These are phyloP conservation scores for Tremella yokohamensis DNA, from an alignment of 768 basidiomycete species.

Conservation along the genomic window DNA sequence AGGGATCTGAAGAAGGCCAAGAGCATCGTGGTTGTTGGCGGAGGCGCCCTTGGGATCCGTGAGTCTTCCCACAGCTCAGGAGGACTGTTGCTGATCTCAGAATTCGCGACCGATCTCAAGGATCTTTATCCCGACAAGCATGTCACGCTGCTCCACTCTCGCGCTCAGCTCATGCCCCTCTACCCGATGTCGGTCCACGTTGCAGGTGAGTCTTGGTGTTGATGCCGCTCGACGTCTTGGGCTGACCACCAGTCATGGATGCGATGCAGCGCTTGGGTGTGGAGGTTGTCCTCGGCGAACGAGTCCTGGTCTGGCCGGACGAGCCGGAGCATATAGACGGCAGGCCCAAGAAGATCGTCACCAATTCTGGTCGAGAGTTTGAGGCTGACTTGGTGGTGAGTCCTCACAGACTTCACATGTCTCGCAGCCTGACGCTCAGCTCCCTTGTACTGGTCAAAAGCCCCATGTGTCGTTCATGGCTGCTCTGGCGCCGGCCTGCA, in stretches of 20 bases:
- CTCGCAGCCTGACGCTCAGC: slow-evolving; percentile 2
- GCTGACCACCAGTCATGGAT: slow-evolving; percentile 25
- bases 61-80: slow-evolving; percentile 14
- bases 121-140: slow-evolving; percentile 47
- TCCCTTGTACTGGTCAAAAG: slow-evolving; percentile 20
- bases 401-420: background rate
- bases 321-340: slow-evolving; percentile 35
- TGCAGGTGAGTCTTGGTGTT: slow-evolving; percentile 25
- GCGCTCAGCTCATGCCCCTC: slow-evolving; percentile 46
- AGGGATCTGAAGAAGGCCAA: slow-evolving; percentile 36
- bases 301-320: slow-evolving; percentile 38
- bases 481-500: slow-evolving; percentile 1
- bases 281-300: slow-evolving; percentile 40
- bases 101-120: slow-evolving; percentile 52
- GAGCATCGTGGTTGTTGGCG: slow-evolving; percentile 51
- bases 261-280: slow-evolving; percentile 39
- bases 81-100: slow-evolving; percentile 13
- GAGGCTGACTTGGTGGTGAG: slow-evolving; percentile 42
- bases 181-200: slow-evolving; percentile 50
- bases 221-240: background rate
- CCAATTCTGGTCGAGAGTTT: slow-evolving; percentile 40
- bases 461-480: slow-evolving; percentile 6
- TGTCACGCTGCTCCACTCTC: slow-evolving; percentile 52
- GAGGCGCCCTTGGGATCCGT: slow-evolving; percentile 53
- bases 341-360: slow-evolving; percentile 31